phyloP scores from a whole-genome alignment of 2,329 filamentous ascomycete genomes.

The Curvularia hawaiiensis region DNA sequence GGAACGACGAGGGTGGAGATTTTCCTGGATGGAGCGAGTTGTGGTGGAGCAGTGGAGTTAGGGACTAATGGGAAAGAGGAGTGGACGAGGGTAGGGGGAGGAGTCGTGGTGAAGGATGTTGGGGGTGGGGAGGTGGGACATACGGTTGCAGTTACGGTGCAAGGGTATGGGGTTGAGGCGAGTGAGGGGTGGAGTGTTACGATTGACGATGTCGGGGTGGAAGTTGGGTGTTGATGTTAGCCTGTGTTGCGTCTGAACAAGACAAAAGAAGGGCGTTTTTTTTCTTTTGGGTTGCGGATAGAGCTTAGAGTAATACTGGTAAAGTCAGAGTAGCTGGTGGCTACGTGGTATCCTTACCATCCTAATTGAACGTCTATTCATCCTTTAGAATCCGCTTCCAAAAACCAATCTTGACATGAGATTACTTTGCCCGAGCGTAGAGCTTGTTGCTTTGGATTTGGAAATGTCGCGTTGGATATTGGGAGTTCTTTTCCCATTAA shows the following conservation, averaged over 20 bases:
- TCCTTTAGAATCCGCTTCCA: not conserved
- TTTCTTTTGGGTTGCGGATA: too few species aligned
- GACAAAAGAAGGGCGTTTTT: not conserved
- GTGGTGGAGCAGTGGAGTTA: slow-evolving; percentile 12
- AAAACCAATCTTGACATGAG: not conserved
- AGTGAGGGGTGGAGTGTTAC: slow-evolving; percentile 18
- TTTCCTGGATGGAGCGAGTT: slow-evolving; percentile 22
- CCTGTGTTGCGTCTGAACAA: too few species aligned
- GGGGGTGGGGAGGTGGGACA: slow-evolving; percentile 10
- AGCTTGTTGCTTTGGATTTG: slow-evolving; percentile 1
- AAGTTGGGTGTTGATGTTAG: slow-evolving; percentile 13
- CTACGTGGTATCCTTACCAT: not conserved
- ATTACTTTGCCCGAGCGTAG: not conserved
- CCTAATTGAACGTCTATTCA: not conserved
- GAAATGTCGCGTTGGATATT: not conserved
- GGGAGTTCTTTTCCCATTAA: not conserved
- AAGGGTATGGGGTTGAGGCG: slow-evolving; percentile 15
- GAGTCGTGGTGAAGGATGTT: slow-evolving; percentile 8
- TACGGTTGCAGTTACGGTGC: slow-evolving; percentile 20
- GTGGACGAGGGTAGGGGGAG: slow-evolving; percentile 22
- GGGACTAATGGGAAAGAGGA: not conserved
- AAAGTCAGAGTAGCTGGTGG: not conserved
- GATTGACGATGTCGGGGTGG: slow-evolving; percentile 25
- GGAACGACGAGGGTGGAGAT: slow-evolving; percentile 21
- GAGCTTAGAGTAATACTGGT: not conserved